Evolutionary conservation across 306 rosid genomes (phyloP).

Genomic region (Begonia masoniana): DNA sequence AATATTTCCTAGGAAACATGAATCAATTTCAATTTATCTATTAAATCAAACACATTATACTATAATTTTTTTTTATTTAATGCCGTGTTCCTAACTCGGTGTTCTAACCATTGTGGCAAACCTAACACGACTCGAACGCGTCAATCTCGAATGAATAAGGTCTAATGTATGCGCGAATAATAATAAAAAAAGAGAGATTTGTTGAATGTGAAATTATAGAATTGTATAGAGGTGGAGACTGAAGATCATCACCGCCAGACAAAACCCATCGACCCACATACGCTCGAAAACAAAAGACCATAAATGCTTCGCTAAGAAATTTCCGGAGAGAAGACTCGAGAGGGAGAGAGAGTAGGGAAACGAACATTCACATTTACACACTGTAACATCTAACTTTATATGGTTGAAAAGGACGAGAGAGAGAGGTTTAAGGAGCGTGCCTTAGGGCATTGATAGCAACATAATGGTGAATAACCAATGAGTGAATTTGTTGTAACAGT

Average conservation of each 20-base stretch:
- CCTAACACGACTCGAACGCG: too few relatives aligned
- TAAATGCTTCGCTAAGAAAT: neutral
- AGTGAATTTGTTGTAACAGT: slow-evolving; percentile 58
- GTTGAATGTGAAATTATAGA: slow-evolving; percentile 32
- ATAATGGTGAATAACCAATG: slow-evolving; percentile 80
- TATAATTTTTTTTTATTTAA: too few relatives aligned
- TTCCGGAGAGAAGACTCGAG: too few relatives aligned
- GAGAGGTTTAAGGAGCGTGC: slow-evolving; percentile 5
- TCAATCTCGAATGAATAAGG: too few relatives aligned
- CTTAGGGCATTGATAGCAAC: slow-evolving; percentile 90
- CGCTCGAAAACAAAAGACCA: slow-evolving; percentile 25
- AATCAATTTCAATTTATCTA: too few relatives aligned
- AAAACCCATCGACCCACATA: slow-evolving; percentile 38
- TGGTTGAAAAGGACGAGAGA: neutral
- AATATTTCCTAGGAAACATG: too few relatives aligned
- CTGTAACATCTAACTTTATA: slow-evolving; percentile 11
- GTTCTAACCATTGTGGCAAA: too few relatives aligned
- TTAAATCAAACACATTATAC: too few relatives aligned
- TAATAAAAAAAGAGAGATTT: slow-evolving; percentile 2
- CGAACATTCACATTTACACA: slow-evolving; percentile 78
- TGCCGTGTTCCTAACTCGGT: too few relatives aligned
- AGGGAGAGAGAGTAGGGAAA: slow-evolving; percentile 8
- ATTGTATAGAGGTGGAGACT: slow-evolving; percentile 63
- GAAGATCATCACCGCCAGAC: slow-evolving; percentile 61
- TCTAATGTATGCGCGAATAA: too few relatives aligned